These are phyloP conservation scores for Cyclospora cayetanensis DNA, from an alignment of 169 alveolate genomes.

Conservation along the genomic window DNA sequence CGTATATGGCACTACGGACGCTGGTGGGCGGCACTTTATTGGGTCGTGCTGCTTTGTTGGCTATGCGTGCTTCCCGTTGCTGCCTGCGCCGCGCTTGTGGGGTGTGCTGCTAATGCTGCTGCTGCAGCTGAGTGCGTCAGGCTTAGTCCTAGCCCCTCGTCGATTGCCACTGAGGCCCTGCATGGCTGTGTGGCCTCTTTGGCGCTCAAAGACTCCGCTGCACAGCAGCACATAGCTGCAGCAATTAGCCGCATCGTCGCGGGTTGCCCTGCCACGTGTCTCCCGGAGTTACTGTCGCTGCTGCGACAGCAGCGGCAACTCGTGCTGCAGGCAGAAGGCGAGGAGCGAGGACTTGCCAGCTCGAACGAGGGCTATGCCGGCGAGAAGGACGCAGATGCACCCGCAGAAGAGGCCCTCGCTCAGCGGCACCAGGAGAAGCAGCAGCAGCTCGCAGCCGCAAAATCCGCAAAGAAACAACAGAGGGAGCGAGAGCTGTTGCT, in stretches of 20 bases:
- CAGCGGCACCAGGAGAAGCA: background rate
- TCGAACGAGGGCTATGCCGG: too few species aligned
- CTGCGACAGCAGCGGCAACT: background rate
- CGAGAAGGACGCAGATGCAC: background rate
- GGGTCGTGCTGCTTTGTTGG: background rate
- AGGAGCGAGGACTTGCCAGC: background rate
- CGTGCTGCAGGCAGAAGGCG: background rate
- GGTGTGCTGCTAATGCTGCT: background rate
- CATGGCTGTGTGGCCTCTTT: background rate
- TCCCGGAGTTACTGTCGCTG: background rate
- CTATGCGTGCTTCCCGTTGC: background rate
- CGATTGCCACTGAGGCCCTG: background rate
- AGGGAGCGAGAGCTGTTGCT: background rate
- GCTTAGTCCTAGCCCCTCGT: background rate
- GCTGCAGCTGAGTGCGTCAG: background rate
- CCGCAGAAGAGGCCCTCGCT: background rate
- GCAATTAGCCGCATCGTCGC: background rate
- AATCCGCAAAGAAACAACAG: background rate
- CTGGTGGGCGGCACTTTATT: too few species aligned
- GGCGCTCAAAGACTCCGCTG: background rate
- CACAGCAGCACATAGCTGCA: background rate
- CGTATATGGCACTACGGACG: too few species aligned
- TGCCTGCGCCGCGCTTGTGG: background rate
- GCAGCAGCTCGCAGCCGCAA: background rate
- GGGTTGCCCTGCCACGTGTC: background rate